These are phyloP conservation scores for Cyberlindnera misumaiensis DNA, from an alignment of 805 yeast species.

Conservation along the genomic window DNA sequence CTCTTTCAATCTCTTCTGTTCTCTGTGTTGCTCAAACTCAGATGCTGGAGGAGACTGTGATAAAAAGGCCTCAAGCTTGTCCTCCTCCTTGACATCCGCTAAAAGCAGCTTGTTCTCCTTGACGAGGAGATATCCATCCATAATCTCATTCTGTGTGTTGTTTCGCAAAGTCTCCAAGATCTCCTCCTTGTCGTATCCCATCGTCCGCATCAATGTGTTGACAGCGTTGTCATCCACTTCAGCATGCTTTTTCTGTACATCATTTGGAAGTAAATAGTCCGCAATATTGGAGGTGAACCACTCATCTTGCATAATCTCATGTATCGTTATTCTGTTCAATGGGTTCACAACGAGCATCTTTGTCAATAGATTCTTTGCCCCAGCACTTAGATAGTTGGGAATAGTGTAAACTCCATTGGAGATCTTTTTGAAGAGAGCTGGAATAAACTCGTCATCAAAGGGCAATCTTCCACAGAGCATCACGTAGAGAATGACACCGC, in stretches of 20 bases:
- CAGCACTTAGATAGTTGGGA: slow-evolving; percentile 79
- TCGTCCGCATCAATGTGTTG: slow-evolving; percentile 63
- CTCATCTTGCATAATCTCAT: slow-evolving; percentile 86
- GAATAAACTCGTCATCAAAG: slow-evolving; percentile 93
- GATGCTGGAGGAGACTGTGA: slow-evolving; percentile 49
- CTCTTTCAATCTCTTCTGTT: slow-evolving; percentile 22
- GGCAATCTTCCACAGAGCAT: slow-evolving; percentile 96
- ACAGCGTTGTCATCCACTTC: slow-evolving; percentile 69
- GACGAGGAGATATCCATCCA: slow-evolving; percentile 80
- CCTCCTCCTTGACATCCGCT: slow-evolving; percentile 51
- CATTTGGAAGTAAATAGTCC: slow-evolving; percentile 61
- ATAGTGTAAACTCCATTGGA: slow-evolving; percentile 87
- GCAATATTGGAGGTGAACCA: slow-evolving; percentile 86
- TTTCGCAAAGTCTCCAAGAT: slow-evolving; percentile 63
- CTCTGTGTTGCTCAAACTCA: slow-evolving; percentile 10
- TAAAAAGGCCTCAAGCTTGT: slow-evolving; percentile 50
- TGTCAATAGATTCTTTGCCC: slow-evolving; percentile 76
- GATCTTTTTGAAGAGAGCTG: slow-evolving; percentile 87
- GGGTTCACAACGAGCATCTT: slow-evolving; percentile 95
- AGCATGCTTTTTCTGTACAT: slow-evolving; percentile 25
- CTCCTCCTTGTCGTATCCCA: slow-evolving; percentile 87
- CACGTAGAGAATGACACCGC: slow-evolving; percentile 91
- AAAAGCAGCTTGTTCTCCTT: slow-evolving; percentile 70
- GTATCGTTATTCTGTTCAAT: slow-evolving; percentile 84
- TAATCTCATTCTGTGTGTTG: slow-evolving; percentile 61